phyloP scores from a whole-genome alignment of 2,329 filamentous ascomycete genomes.

The Dryadomyces quercus-mongolicae region DNA sequence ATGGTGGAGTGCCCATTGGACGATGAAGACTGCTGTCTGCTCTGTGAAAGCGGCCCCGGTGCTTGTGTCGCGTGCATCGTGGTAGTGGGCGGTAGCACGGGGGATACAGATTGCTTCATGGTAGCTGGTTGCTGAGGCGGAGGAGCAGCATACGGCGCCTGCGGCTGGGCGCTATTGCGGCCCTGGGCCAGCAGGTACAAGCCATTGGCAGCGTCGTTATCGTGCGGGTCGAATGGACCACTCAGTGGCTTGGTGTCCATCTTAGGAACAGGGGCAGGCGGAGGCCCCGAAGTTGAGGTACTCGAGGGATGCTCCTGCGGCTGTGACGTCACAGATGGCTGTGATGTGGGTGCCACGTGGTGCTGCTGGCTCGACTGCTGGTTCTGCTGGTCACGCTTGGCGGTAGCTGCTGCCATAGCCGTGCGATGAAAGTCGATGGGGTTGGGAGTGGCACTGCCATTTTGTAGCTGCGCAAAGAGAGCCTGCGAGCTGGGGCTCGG shows the following conservation, averaged over 20 bases:
- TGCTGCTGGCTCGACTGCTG: constrained; percentile 20
- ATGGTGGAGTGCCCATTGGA: not conserved
- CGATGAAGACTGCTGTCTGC: not conserved
- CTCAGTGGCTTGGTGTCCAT: constrained; percentile 36
- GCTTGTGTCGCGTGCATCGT: not conserved
- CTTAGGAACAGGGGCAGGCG: constrained; percentile 25
- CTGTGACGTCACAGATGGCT: constrained; percentile 32
- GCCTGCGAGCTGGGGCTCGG: constrained; percentile 80
- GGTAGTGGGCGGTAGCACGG: not conserved
- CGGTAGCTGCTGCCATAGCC: constrained; percentile 65
- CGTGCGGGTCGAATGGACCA: constrained; percentile 74
- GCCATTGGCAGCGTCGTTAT: constrained; percentile 91
- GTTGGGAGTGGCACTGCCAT: constrained; percentile 65
- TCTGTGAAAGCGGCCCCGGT: not conserved
- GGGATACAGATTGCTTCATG: not conserved
- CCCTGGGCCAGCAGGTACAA: constrained; percentile 80
- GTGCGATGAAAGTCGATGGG: constrained; percentile 93
- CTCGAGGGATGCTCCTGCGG: constrained; percentile 38
- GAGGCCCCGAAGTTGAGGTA: constrained; percentile 13
- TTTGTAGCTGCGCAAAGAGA: constrained; percentile 66
- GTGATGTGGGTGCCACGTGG: constrained; percentile 11
- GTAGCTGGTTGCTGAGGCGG: constrained; percentile 27
- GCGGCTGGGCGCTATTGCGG: constrained; percentile 39
- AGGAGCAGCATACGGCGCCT: constrained; percentile 33
- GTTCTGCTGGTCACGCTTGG: constrained; percentile 35